Evolutionary conservation across 345 rosid genomes (phyloP).

Genomic region (Euclidium syriacum): DNA sequence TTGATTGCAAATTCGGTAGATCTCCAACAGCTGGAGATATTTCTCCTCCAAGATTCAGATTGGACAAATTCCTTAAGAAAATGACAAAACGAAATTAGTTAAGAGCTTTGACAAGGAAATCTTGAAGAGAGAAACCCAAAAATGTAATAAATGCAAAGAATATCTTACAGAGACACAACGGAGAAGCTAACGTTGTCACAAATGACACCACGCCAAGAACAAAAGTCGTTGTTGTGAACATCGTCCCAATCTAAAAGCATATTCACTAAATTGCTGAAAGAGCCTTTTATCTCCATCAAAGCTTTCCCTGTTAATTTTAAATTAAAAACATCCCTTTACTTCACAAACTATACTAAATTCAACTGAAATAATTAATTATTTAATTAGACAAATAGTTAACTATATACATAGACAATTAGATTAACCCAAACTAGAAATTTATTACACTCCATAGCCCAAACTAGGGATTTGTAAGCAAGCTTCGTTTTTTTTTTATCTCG

Average conservation of each 20-base stretch:
- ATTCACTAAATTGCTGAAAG: conserved; percentile 67
- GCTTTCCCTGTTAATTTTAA: conserved; percentile 46
- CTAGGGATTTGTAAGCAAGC: neutral
- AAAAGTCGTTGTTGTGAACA: conserved; percentile 49
- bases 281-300: conserved; percentile 63
- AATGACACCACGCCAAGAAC: conserved; percentile 86
- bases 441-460: neutral
- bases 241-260: conserved; percentile 83
- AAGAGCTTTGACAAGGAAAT: neutral
- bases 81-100: neutral
- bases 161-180: conserved; percentile 66
- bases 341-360: neutral
- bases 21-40: conserved; percentile 85
- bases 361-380: neutral
- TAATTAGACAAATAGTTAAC: neutral
- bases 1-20: conserved; percentile 57
- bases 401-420: neutral
- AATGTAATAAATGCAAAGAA: neutral
- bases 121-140: neutral
- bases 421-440: neutral
- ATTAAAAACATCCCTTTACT: neutral
- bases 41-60: conserved; percentile 78
- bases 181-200: conserved; percentile 60
- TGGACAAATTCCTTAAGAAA: conserved; percentile 62
- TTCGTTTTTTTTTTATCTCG: neutral